Evolutionary conservation across 2,329 filamentous ascomycete genomes (phyloP).

Genomic region (Zalaria sp.): DNA sequence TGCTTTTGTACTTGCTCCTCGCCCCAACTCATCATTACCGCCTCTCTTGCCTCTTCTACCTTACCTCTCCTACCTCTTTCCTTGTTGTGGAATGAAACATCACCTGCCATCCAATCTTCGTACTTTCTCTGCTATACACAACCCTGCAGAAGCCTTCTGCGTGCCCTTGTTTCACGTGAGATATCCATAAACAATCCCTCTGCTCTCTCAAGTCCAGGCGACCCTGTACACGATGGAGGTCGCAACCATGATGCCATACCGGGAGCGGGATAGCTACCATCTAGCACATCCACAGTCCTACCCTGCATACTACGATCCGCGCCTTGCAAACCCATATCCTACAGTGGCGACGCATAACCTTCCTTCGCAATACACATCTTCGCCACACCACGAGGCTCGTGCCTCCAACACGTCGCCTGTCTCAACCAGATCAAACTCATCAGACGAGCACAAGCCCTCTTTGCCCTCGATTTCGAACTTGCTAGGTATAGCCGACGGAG

Average conservation of each 20-base stretch:
- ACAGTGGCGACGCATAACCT: neutral
- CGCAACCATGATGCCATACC: conserved; percentile 7
- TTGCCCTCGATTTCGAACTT: conserved; percentile 89
- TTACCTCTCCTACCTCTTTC: neutral
- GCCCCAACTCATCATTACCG: neutral
- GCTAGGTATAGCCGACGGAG: conserved; percentile 66
- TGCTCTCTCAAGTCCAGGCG: no score
- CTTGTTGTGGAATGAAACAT: neutral
- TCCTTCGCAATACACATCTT: no score
- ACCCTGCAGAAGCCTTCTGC: neutral
- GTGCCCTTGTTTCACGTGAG: neutral
- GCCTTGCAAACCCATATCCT: conserved; percentile 2
- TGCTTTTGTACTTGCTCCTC: conserved; percentile 1
- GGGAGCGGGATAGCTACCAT: conserved; percentile 2
- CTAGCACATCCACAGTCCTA: conserved; percentile 5
- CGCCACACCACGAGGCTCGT: no score
- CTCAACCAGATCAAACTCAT: conserved; percentile 18
- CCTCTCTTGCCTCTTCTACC: neutral
- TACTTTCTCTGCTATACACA: no score
- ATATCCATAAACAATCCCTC: neutral
- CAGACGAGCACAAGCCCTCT: conserved; percentile 64
- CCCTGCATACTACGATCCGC: conserved; percentile 6
- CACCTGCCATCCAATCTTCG: neutral
- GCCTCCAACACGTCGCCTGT: neutral
- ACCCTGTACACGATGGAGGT: conserved; percentile 5